phyloP scores from a whole-genome alignment of 169 alveolate genomes.

The Plasmodium adleri region DNA sequence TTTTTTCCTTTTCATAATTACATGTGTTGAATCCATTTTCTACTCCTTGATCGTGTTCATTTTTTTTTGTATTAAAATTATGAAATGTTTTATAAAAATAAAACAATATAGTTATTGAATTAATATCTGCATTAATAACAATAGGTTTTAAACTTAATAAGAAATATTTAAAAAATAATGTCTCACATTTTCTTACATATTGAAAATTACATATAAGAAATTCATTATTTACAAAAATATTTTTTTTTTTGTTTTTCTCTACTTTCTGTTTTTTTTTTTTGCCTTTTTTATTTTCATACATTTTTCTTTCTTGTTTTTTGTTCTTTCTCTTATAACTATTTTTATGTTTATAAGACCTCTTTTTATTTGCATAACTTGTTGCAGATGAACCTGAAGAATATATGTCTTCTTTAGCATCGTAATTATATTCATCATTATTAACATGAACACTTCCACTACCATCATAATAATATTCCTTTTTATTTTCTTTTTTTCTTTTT shows the following conservation, averaged over 20 bases:
- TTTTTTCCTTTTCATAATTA: not conserved
- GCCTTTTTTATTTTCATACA: not conserved
- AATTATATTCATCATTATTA: too few relatives aligned
- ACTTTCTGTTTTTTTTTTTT: constrained; percentile 26
- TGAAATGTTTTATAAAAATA: constrained; percentile 59
- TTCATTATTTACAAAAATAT: not conserved
- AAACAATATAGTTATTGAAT: constrained; percentile 43
- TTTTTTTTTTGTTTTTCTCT: not conserved
- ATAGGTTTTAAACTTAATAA: constrained; percentile 52
- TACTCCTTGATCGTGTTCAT: constrained; percentile 8
- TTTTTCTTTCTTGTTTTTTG: not conserved
- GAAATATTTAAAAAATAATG: constrained; percentile 47
- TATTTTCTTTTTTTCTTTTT: constrained; percentile 1
- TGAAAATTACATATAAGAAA: constrained; percentile 55
- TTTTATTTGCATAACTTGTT: not conserved
- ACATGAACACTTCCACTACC: too few relatives aligned
- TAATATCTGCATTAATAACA: constrained; percentile 60
- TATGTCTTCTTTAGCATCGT: not conserved
- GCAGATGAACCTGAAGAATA: not conserved
- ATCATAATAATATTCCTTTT: not conserved
- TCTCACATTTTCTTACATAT: constrained; percentile 49
- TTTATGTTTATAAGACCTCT: too few relatives aligned
- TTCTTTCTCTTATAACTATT: not conserved
- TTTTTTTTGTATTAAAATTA: constrained; percentile 7
- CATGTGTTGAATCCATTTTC: not conserved